Percentiles rank a stretch among this genome's conserved stretches.
Evolutionary conservation across 106 monocot genomes (phyloP).

Genomic region (Gastrodia elata): DNA sequence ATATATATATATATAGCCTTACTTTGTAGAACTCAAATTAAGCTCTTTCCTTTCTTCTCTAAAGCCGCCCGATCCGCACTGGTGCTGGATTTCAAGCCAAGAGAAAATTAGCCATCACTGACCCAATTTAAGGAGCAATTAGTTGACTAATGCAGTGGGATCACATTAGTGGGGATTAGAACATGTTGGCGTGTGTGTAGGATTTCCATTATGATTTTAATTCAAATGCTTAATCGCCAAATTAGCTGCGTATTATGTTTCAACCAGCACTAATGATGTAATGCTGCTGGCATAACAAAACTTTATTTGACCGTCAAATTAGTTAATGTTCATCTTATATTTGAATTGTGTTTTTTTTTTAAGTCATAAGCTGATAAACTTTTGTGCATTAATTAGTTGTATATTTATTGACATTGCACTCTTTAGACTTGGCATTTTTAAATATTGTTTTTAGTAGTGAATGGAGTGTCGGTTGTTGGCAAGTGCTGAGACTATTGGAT

Average conservation of each 20-base stretch:
- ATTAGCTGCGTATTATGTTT: not conserved
- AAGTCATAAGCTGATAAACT: too few species aligned
- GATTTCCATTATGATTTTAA: not conserved
- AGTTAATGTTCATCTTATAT: too few species aligned
- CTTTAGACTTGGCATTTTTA: too few species aligned
- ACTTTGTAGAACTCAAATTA: too few species aligned
- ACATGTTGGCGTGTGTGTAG: not conserved
- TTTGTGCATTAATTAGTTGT: too few species aligned
- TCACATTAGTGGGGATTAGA: not conserved
- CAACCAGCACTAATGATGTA: not conserved
- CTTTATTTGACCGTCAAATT: not conserved
- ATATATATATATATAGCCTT: too few species aligned
- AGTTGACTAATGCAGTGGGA: not conserved
- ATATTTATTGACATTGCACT: too few species aligned
- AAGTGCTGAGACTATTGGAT: too few species aligned
- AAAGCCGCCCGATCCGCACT: not conserved
- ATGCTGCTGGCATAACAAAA: not conserved
- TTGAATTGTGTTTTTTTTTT: too few species aligned
- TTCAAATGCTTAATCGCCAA: not conserved
- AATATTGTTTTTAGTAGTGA: too few species aligned
- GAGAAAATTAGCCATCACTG: not conserved
- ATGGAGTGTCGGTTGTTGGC: too few species aligned
- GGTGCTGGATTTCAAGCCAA: not conserved
- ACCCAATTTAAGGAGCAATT: not conserved
- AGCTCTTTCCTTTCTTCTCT: not conserved